Conservation (phyloP, 1,284 basidiomycete genomes). For the Uromyces viciae-fabae region DNA sequence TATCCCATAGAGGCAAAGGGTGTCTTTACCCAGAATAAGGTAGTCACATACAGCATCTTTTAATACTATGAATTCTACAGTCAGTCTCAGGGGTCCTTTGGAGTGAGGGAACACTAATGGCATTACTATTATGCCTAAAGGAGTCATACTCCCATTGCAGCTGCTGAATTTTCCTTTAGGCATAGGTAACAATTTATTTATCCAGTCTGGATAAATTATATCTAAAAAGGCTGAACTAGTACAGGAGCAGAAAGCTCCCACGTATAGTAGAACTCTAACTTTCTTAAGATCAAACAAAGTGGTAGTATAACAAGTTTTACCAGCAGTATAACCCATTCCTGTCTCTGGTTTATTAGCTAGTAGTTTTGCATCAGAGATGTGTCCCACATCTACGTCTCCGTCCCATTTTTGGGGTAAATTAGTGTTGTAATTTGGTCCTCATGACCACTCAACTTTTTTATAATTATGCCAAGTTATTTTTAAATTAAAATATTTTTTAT, state of each 20-base stretch:
- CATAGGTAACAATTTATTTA: not conserved
- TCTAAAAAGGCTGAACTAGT: not conserved
- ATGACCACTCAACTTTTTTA: too few species aligned
- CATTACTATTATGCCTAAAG: not conserved
- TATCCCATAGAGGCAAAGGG: not conserved
- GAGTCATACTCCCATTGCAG: not conserved
- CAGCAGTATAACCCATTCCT: not conserved
- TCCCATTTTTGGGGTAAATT: not conserved
- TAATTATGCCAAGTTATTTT: too few species aligned
- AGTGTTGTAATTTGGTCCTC: too few species aligned
- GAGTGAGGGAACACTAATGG: not conserved
- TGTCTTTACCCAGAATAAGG: not conserved
- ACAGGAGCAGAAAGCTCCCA: slow-evolving; percentile 4
- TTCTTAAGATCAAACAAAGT: not conserved
- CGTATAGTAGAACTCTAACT: not conserved
- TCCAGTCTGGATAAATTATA: not conserved
- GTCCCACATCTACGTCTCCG: too few species aligned
- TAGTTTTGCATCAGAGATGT: not conserved
- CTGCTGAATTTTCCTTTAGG: not conserved
- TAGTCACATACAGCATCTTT: not conserved
- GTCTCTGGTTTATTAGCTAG: not conserved
- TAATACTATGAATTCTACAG: not conserved
- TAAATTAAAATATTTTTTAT: too few species aligned
- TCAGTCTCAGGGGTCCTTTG: not conserved
- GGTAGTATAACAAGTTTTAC: not conserved